Evolutionary conservation across 1,284 basidiomycete genomes (phyloP), one percentile per base, ranked within the genome.

Genomic region (Cryptococcus sp.): DNA sequence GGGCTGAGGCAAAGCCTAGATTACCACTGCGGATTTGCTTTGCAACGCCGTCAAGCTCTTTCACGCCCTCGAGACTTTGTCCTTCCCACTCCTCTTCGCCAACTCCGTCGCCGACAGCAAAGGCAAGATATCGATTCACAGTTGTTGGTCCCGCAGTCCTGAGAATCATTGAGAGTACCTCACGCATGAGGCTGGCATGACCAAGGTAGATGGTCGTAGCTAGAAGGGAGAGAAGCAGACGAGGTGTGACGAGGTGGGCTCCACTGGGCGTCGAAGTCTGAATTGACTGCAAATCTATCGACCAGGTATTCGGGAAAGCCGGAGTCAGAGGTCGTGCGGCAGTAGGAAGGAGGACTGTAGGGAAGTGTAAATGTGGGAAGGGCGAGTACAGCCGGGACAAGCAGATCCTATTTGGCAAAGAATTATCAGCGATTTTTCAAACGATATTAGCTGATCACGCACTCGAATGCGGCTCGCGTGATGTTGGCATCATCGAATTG

Each of bases 181-280:
- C 87, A 1, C 88, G 84, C 20, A 89, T 86, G 27, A 93, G 75
- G 13, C 86, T 83, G 0, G 90, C 88, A 23, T 94, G 88, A 43
- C 88, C 89, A 38, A 97, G 86, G 76, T 92, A 96, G 46, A 90
- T 84, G 0, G 91, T 84, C 5, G 91, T 92, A 0, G 91, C 90
- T 30, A 95, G 84, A 17, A 95, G 83, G 5, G 91, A 93, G 13
- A 94, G 83, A 2, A 96, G 83, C 70, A 96, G 88, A 7, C 86
- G 83, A 4, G 93, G 91, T 1, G 88, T 86, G 0, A 88, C 89
- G 0, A 87, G 86, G 57, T 93, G 90, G 43, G 86, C 82, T 30
- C 81, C 83, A 0, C 75, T 62, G 70, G 47, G 79, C 78, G 62
- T 48, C 17, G 54, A 50, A 39, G 57, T 20, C 51, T 93, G 89